Evolutionary conservation across 2,329 filamentous ascomycete genomes (phyloP), one percentile per base, ranked within the genome.

Genomic region (Beauveria bassiana): DNA sequence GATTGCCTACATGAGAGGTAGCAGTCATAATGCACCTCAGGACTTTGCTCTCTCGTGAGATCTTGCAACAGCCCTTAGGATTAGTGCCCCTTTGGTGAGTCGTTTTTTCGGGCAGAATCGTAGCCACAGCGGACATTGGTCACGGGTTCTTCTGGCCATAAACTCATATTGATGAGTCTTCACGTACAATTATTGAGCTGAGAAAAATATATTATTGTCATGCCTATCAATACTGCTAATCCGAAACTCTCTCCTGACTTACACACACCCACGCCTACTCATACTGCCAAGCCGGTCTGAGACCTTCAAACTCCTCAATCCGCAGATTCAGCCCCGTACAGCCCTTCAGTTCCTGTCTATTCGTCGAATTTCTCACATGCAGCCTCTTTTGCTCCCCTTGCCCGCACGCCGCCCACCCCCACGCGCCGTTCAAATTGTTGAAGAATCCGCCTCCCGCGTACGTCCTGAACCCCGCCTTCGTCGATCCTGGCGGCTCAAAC

Each of bases 401-500:
- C 18, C 59, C 59, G 20, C 59, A 61, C 42, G 59, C 59, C 28
- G 51, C 59, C 59, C 59, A 61, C 22, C 59, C 59, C 59, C 59
- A 55, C 31, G 51, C 59, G 14, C 59, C 59, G 14, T 61, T 51
- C 20, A 61, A 31, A 31, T 56, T 2, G n/a, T 73, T 73, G 28
- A 73, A 65, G 24, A 73, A 69, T 1, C 72, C 72, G 34, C 72
- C 72, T 45, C 67, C 68, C 46, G 63, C 22, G 61, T 70, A 73
- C 16, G 71, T 70, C 1, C 62, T 68, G 24, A 74, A 69, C 5
- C 70, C 70, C 12, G 64, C 67, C 22, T 50, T 45, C 20, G 62
- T 63, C 51, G 70, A 68, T 2, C 71, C 70, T 2, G 61, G 14
- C 0, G 72, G 72, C 24, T 71, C 66, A 53, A 62, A 57, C 2